These are phyloP conservation scores for Clavispora santaluciae DNA, from an alignment of 805 yeast species.

Conservation along the genomic window DNA sequence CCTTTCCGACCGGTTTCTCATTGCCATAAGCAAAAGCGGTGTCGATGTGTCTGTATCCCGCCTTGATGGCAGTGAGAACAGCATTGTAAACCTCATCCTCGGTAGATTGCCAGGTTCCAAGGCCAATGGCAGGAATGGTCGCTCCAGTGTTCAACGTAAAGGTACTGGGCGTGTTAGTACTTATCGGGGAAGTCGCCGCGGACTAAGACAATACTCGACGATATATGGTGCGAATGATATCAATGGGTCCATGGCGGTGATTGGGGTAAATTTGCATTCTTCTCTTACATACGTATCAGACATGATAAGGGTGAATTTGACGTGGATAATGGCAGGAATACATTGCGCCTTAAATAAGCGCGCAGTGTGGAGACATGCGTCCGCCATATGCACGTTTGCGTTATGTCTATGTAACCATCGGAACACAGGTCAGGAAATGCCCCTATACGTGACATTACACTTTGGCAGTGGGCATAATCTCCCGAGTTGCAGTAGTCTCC, in stretches of 20 bases:
- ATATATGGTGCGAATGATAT: too few species aligned
- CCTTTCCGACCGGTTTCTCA: conserved; percentile 14
- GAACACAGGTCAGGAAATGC: too few species aligned
- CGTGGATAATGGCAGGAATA: background rate
- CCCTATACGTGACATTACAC: too few species aligned
- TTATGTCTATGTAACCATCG: too few species aligned
- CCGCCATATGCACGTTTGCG: background rate
- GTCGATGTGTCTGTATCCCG: conserved; percentile 17
- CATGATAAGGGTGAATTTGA: background rate
- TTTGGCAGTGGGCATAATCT: too few species aligned
- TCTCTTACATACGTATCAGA: background rate
- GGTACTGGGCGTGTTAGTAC: conserved; percentile 2
- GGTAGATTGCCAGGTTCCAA: conserved; percentile 55
- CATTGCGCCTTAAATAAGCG: background rate
- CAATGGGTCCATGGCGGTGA: too few species aligned
- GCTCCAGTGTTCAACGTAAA: conserved; percentile 11
- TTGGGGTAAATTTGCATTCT: background rate
- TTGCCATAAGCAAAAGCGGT: conserved; percentile 14
- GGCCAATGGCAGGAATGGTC: conserved; percentile 14
- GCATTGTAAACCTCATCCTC: conserved; percentile 54
- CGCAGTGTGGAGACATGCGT: background rate
- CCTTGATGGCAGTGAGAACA: conserved; percentile 52
- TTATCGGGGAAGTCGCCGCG: too few species aligned
- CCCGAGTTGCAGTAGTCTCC: too few species aligned
- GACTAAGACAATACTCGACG: too few species aligned